Percentiles rank a stretch among this genome's conserved stretches.
These are phyloP conservation scores for Musa balbisiana DNA, from an alignment of 202 grass and related monocot species.

Conservation along the genomic window DNA sequence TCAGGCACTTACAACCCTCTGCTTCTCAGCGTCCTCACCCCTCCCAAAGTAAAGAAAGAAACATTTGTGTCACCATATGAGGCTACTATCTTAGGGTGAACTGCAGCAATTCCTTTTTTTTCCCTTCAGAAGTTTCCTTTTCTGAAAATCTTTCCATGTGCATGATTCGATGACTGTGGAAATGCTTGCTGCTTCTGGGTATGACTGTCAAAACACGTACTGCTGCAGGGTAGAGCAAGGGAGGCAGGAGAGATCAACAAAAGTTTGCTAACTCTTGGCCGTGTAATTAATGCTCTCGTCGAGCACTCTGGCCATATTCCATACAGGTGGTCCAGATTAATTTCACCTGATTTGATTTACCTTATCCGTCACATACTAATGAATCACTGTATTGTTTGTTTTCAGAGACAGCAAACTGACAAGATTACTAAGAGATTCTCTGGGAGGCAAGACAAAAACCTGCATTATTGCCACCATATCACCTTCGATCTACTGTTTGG, in stretches of 20 bases:
- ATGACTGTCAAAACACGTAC: neutral
- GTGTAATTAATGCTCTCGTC: slow-evolving; percentile 97
- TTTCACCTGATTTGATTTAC: neutral
- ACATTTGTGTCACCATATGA: no score
- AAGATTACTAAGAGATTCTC: slow-evolving; percentile 89
- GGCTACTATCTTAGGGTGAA: no score
- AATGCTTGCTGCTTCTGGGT: neutral
- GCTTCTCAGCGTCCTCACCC: no score
- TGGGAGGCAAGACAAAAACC: slow-evolving; percentile 99
- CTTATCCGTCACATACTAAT: slow-evolving; percentile 13
- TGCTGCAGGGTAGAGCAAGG: slow-evolving; percentile 93
- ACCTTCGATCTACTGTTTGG: slow-evolving; percentile 87
- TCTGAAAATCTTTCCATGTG: neutral
- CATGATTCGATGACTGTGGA: neutral
- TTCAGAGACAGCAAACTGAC: slow-evolving; percentile 99
- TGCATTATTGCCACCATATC: slow-evolving; percentile 99
- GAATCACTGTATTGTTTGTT: slow-evolving; percentile 22
- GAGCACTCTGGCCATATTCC: slow-evolving; percentile 97
- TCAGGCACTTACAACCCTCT: neutral
- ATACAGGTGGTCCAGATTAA: slow-evolving; percentile 51
- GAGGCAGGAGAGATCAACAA: slow-evolving; percentile 99
- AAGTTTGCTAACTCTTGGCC: slow-evolving; percentile 94
- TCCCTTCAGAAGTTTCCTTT: neutral
- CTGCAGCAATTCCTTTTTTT: neutral
- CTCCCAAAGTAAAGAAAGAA: no score